Base-by-base conservation (phyloP, 805 yeast genomes). In the Lipomyces yamadae region DNA sequence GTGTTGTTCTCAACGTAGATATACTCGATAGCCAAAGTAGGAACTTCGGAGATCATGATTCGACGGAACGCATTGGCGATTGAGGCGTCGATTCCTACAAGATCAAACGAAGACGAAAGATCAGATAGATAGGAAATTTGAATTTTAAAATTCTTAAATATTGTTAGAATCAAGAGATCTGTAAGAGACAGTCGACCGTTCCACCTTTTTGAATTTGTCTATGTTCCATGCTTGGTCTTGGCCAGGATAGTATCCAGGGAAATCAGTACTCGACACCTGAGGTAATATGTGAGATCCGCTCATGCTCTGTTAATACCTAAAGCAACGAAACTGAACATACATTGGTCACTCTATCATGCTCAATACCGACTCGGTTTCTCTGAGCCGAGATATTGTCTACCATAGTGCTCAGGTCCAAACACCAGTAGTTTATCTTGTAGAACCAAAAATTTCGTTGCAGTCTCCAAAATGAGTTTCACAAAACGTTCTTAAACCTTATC, bases 1-100 rank as follows among this genome's bases (percentile, higher is more conserved):
- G 99, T 95, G 79, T 95, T 95, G 83, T 92, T 94, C 81, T 90
- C 90, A 67, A 95, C 85, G 76, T 88, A 92, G 18, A 95, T 92
- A 69, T 91, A 86, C 78, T 95, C 99, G 30, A 97, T 90, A 15
- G 99, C 98, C 58, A 94, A 96, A 1, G 95, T 85, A 29, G 99
- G 99, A 53, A 95, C 97, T 77, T 95, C 99, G 0, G 98, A 86
- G 63, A 95, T 88, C 98, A 95, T 93, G 74, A 95, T 90, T 76
- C 99, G 89, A 76, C 99, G 88, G 80, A 94, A 92, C 0, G 99
- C 98, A 81, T 95, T 95, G 56, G 98, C 93, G 65, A 95, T 82
- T 11, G 98, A 91, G 1, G 98, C 90, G 78, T 95, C 99, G 61
- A 93, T 80, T 74, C 91, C 88, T 65, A 90, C 80, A 70, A 95